These are phyloP conservation scores for Catunica adiposa DNA, from an alignment of 2,329 filamentous ascomycete species.

Conservation along the genomic window DNA sequence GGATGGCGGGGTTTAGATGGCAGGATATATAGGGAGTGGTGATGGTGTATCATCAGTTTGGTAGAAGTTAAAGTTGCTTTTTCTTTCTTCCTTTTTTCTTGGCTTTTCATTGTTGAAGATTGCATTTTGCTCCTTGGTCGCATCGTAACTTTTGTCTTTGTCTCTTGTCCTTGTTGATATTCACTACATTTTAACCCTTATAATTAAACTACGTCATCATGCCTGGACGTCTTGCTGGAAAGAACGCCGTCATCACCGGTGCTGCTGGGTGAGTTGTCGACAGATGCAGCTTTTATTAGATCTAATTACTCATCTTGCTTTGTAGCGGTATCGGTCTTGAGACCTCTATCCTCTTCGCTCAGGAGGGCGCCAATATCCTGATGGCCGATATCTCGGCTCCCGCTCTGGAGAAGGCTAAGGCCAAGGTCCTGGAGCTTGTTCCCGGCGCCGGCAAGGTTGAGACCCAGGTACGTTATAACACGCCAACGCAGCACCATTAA, in stretches of 20 bases:
- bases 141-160: background rate
- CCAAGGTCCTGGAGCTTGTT: conserved; percentile 58
- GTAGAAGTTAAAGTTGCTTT: background rate
- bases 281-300: background rate
- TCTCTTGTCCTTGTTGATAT: background rate
- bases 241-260: conserved; percentile 61
- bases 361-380: conserved; percentile 71
- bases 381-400: conserved; percentile 71
- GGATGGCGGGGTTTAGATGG: no score
- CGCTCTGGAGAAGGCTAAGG: conserved; percentile 58
- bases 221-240: conserved; percentile 37
- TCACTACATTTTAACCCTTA: background rate
- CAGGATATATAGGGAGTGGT: background rate
- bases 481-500: no score
- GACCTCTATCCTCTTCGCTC: conserved; percentile 75
- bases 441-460: conserved; percentile 45
- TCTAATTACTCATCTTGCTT: background rate
- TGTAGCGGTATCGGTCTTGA: conserved; percentile 79
- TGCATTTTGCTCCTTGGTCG: background rate
- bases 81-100: conserved; percentile 1
- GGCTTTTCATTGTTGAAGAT: background rate
- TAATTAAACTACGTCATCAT: conserved; percentile 2
- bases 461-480: conserved; percentile 28
- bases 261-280: conserved; percentile 56
- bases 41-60: background rate